A percentile compares a stretch with the other conserved stretches of the same genome.
phyloP scores from a whole-genome alignment of 2,329 filamentous ascomycete genomes.

The Epicoccum sorghinum region DNA sequence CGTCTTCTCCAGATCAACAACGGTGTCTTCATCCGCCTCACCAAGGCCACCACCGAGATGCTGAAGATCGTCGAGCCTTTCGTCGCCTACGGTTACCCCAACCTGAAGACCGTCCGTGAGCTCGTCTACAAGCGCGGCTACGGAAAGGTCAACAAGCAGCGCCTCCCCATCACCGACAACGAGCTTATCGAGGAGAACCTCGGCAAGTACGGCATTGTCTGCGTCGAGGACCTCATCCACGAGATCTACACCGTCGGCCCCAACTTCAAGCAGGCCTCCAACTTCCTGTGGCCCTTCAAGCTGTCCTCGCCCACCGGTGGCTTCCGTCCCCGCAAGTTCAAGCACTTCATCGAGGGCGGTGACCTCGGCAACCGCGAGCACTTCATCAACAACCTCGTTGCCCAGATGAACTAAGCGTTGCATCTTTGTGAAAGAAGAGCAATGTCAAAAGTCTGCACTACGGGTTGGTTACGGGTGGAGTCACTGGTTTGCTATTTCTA shows the following conservation, averaged over 20 bases:
- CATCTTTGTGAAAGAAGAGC: background rate
- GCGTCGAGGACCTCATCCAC: conserved; percentile 98
- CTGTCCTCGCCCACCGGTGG: conserved; percentile 97
- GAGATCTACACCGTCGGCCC: conserved; percentile 97
- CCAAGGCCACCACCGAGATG: conserved; percentile 98
- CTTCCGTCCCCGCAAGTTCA: conserved; percentile 97
- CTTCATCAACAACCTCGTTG: conserved; percentile 94
- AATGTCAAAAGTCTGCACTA: conserved; percentile 21
- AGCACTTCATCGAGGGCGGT: conserved; percentile 99
- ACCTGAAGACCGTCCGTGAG: conserved; percentile 98
- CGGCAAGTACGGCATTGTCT: conserved; percentile 93
- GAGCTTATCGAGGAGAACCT: conserved; percentile 94
- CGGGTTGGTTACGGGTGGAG: conserved; percentile 30
- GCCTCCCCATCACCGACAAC: conserved; percentile 95
- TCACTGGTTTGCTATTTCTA: conserved; percentile 23
- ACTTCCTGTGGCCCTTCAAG: conserved; percentile 99
- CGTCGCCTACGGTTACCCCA: conserved; percentile 99
- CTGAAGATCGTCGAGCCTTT: conserved; percentile 97
- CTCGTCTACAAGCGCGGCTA: conserved; percentile 98
- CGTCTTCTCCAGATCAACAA: conserved; percentile 99
- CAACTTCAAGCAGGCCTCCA: conserved; percentile 98
- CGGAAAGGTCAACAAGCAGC: conserved; percentile 99
- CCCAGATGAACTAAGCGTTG: conserved; percentile 90
- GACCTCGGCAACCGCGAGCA: conserved; percentile 99
- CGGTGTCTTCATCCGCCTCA: conserved; percentile 95